These are phyloP conservation scores for Quercus engelmannii DNA, from an alignment of 306 rosid species.

Conservation along the genomic window DNA sequence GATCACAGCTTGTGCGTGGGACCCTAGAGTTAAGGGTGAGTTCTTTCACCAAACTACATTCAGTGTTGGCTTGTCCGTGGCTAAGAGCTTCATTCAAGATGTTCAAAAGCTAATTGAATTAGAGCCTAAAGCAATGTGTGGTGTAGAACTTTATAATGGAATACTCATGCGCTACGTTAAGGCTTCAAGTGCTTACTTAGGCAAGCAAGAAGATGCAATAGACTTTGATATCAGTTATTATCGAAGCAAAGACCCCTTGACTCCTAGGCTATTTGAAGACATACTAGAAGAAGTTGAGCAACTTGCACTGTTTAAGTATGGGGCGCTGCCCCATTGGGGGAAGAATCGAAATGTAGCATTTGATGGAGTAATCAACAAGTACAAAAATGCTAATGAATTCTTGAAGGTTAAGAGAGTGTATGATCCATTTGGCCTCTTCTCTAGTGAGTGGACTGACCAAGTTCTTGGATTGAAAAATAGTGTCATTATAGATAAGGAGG, in stretches of 20 bases:
- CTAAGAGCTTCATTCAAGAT: slow-evolving; percentile 51
- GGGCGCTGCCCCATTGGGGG: slow-evolving; percentile 82
- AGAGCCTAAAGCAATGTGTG: slow-evolving; percentile 58
- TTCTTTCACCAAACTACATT: slow-evolving; percentile 67
- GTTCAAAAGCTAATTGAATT: slow-evolving; percentile 55
- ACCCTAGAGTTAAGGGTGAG: slow-evolving; percentile 57
- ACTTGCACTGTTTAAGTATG: slow-evolving; percentile 66
- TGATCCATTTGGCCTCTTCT: slow-evolving; percentile 54
- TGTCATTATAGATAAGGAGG: slow-evolving; percentile 33
- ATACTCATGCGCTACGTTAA: slow-evolving; percentile 71
- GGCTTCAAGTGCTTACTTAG: slow-evolving; percentile 66
- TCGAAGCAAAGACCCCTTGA: slow-evolving; percentile 54
- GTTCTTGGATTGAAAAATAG: slow-evolving; percentile 46
- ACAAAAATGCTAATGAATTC: slow-evolving; percentile 28
- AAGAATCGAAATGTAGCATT: slow-evolving; percentile 64
- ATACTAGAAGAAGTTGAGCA: slow-evolving; percentile 80
- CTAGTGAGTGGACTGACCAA: slow-evolving; percentile 74
- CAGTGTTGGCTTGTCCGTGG: slow-evolving; percentile 41
- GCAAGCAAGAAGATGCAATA: slow-evolving; percentile 57
- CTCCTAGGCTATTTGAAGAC: slow-evolving; percentile 67
- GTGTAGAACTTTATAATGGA: slow-evolving; percentile 64
- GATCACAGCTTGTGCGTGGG: slow-evolving; percentile 68
- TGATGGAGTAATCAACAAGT: slow-evolving; percentile 38
- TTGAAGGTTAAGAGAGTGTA: slow-evolving; percentile 38
- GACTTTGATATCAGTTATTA: slow-evolving; percentile 69